Conservation (phyloP, 1,284 basidiomycete species). For the Naganishia sp. region DNA sequence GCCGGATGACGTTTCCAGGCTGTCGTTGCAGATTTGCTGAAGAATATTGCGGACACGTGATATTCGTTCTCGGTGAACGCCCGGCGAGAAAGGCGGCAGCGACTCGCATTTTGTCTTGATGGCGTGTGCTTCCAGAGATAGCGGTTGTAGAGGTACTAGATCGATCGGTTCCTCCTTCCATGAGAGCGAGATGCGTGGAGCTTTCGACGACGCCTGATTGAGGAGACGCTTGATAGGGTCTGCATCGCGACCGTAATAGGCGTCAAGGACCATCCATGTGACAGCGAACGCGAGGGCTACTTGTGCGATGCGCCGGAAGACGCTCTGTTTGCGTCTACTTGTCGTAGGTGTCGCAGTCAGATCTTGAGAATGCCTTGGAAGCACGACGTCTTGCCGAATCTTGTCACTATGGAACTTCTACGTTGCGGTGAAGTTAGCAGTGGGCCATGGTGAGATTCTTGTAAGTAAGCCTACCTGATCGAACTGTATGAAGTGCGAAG, state of each 20-base stretch:
- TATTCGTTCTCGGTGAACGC: constrained; percentile 9
- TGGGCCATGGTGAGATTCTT: neutral
- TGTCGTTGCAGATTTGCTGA: neutral
- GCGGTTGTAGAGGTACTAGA: neutral
- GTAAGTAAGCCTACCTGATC: neutral
- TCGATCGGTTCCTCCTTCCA: too few species aligned
- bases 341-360: neutral
- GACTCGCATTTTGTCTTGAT: constrained; percentile 13
- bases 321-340: neutral
- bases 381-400: neutral
- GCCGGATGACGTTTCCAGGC: neutral
- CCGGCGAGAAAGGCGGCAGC: constrained; percentile 10
- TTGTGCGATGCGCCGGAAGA: neutral
- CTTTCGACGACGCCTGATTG: neutral
- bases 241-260: neutral
- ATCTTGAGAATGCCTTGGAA: constrained; percentile 11
- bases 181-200: too few species aligned
- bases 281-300: constrained; percentile 5
- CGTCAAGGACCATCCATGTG: constrained; percentile 19
- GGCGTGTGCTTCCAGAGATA: neutral
- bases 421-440: neutral
- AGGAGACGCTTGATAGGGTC: neutral
- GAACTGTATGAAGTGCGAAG: neutral
- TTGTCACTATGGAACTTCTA: neutral
- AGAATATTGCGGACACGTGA: neutral